A percentile compares a stretch with the other conserved stretches of the same genome.
These are phyloP conservation scores for Arthrobotrys musiformis DNA, from an alignment of 2,329 filamentous ascomycete genomes.

Conservation along the genomic window DNA sequence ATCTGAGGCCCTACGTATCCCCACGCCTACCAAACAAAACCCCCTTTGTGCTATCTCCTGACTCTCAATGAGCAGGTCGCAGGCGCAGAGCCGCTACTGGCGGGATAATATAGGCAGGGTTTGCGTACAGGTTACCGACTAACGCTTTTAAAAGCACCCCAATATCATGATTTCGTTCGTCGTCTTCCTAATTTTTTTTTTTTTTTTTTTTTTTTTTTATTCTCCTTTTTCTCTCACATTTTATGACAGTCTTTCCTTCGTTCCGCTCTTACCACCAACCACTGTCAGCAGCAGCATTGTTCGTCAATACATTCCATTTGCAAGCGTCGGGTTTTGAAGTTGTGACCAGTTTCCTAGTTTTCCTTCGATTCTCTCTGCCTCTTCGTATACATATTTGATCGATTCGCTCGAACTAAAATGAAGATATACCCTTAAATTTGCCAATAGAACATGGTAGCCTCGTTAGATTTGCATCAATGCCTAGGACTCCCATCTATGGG, in stretches of 20 bases:
- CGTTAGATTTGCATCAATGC: too few species aligned
- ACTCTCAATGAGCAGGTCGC: background rate
- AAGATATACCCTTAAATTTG: constrained; percentile 26
- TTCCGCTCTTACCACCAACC: background rate
- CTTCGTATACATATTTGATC: constrained; percentile 19
- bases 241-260: constrained; percentile 1
- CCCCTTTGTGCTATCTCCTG: background rate
- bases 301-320: constrained; percentile 41
- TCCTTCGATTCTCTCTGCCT: background rate
- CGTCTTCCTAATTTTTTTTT: background rate
- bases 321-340: constrained; percentile 34
- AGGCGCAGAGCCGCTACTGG: constrained; percentile 2
- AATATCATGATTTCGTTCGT: background rate
- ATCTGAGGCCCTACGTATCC: background rate
- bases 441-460: background rate
- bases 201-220: background rate
- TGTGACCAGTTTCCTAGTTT: constrained; percentile 1
- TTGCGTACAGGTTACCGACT: background rate
- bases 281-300: constrained; percentile 9
- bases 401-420: constrained; percentile 25
- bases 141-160: background rate
- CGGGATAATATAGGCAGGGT: constrained; percentile 2
- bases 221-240: background rate
- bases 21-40: background rate
- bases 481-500: background rate